Evolutionary conservation across 495 filamentous ascomycete species (phyloP).

Genomic region (Hyphodiscus hymeniophilus): DNA sequence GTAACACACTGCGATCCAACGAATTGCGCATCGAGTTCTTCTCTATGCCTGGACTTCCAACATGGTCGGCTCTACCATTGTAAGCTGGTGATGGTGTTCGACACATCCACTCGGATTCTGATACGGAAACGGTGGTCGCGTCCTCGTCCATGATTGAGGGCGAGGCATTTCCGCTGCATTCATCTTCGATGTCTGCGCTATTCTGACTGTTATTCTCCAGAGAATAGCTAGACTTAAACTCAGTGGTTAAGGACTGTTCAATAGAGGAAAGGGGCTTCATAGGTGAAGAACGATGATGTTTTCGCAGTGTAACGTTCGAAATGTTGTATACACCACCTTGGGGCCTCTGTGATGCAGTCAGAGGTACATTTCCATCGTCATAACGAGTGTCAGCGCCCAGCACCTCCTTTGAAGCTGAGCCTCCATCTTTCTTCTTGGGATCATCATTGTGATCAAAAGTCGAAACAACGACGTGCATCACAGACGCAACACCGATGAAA

Average conservation of each 20-base stretch:
- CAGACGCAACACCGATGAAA: conserved; percentile 16
- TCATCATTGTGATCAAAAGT: conserved; percentile 24
- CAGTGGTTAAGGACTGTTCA: no score
- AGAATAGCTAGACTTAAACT: no score
- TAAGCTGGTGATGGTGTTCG: conserved; percentile 28
- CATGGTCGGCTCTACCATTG: background rate
- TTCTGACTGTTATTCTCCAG: no score
- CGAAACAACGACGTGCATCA: conserved; percentile 21
- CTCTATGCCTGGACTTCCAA: background rate
- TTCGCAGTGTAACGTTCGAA: background rate
- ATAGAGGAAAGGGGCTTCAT: background rate
- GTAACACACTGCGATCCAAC: background rate
- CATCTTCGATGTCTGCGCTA: no score
- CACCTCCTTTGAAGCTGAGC: background rate
- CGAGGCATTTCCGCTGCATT: conserved; percentile 4
- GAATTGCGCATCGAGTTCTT: background rate
- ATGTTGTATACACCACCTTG: background rate
- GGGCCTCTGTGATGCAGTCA: background rate
- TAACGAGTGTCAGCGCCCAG: background rate
- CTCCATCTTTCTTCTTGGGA: background rate
- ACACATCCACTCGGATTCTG: conserved; percentile 33
- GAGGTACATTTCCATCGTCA: background rate
- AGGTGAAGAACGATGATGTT: background rate
- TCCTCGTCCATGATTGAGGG: conserved; percentile 1
- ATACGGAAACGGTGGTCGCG: conserved; percentile 19